phyloP scores from a whole-genome alignment of 2,329 filamentous ascomycete species.

The Botrytis aclada region DNA sequence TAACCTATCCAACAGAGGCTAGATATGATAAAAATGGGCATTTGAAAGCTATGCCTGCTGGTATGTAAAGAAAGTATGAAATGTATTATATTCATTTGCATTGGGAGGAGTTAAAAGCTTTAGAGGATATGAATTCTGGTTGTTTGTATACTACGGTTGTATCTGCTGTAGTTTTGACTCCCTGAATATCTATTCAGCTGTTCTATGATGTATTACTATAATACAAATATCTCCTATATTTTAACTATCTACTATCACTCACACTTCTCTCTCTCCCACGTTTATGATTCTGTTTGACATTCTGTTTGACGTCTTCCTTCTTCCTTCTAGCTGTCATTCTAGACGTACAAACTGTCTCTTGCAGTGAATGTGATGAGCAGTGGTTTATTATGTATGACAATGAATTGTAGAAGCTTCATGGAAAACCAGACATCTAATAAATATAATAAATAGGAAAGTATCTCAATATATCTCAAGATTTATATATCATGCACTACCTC shows the following conservation, averaged over 20 bases:
- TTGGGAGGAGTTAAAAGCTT: conserved; percentile 24
- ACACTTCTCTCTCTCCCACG: neutral
- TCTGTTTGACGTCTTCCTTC: neutral
- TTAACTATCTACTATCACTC: neutral
- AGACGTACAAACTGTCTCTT: neutral
- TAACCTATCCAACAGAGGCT: conserved; percentile 55
- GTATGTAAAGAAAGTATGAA: conserved; percentile 23
- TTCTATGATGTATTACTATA: neutral
- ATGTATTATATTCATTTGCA: conserved; percentile 19
- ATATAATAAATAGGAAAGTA: neutral
- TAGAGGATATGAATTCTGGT: neutral
- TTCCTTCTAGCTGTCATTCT: neutral
- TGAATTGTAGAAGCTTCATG: neutral
- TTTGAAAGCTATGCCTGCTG: conserved; percentile 42
- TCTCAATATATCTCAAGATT: neutral
- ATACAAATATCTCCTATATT: neutral
- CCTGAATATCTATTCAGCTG: neutral
- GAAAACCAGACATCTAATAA: neutral
- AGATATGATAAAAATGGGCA: conserved; percentile 80
- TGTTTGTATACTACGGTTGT: neutral
- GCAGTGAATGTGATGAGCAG: neutral
- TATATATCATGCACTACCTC: neutral
- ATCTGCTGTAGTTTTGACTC: neutral
- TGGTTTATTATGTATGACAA: neutral
- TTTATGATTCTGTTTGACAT: neutral